Base-by-base conservation (phyloP, 1,139 yeast species). In the Arxiozyma bovina region DNA sequence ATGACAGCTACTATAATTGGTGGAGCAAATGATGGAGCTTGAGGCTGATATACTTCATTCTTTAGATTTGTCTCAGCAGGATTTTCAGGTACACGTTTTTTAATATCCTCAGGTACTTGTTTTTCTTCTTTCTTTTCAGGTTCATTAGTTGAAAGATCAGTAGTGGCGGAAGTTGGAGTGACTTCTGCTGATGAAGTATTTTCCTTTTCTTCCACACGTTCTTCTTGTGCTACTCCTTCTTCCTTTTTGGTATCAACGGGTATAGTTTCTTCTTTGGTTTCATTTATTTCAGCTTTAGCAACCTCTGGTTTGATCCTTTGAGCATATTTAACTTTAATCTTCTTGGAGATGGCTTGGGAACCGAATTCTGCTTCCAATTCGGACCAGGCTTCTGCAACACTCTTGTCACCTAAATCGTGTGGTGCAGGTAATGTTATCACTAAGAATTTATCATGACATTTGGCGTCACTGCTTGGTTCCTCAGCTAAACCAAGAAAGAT, bases 381-480 rank as follows among this genome's bases (percentile, higher is more conserved):
- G 42, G 84, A 66, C 96, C 96, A 90, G 64, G 78, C 74, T 53
- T 83, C 85, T 56, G 88, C 78, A 53, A 87, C 88, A 21, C 70
- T 65, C 44, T 80, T 73, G 53, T 82, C 84, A 54, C 78, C 77
- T 55, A 81, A 60, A 51, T 75, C 79, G 46, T 73, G 69, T 34
- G 86, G 82, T 57, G 91, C 82, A 52, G 96, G 94, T 61, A 90
- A 77, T 38, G 94, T 82, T 63, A 91, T 93, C 58, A 93, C 85
- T 68, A 93, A 80, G 70, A 93, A 93, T 74, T 93, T 93, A 73
- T 93, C 98, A 71, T 85, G 87, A 72, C 96, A 86, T 73, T 85
- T 85, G 73, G 78, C 81, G 64, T 82, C 88, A 52, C 80, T 72
- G 12, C 83, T 77, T 57, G 94, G 91, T 58, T 87, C 90, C 63